Evolutionary conservation across 257 asterid genomes (phyloP), one percentile per base, ranked within the genome.

Genomic region (Mentha longifolia): DNA sequence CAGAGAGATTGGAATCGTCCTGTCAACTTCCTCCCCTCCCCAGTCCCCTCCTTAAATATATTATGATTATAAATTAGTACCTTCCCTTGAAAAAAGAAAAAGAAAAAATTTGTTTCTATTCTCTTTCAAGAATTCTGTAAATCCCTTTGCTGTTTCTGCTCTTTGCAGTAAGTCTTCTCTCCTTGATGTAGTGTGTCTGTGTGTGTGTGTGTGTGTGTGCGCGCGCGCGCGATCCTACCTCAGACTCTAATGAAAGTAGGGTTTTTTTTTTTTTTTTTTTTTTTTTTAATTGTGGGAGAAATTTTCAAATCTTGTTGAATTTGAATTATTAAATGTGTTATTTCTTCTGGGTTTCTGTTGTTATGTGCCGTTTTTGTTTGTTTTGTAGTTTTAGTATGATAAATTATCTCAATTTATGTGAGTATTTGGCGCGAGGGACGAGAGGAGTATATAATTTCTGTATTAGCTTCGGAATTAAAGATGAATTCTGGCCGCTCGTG

Each of bases 121-220:
- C 17, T 9, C 20, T 42, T 11, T 12, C 62, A 4, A 17, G 37
- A 49, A 12, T 20, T 70, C 55, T 9, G 30, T 25, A 19, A 65
- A 50, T 41, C 74, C 52, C 33, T 19, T 16, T 17, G 11, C 65
- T 25, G 46, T 46, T 35, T 54, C 60, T 46, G 35, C 50, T 13
- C 76, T 30, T n/a, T 58, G 16, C 13, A 28, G 82, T 73, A 49
- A 73, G 78, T 72, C 30, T 64, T 25, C 57, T 68, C 51, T 43
- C 62, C 5, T 52, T 33, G 54, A n/a, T 54, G 5, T 22, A 25
- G 9, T 57, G 5, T 63, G 7, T 61, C 14, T 42, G 33, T 50
- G 25, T 46, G 67, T 47, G 9, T 57, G 5, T 63, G 7, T 61
- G 15, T 42, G 33, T 50, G 25, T 46, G 67, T 47, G n/a, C n/a